Conservation (phyloP, 2,329 filamentous ascomycete species). For the Fusarium dimerum region DNA sequence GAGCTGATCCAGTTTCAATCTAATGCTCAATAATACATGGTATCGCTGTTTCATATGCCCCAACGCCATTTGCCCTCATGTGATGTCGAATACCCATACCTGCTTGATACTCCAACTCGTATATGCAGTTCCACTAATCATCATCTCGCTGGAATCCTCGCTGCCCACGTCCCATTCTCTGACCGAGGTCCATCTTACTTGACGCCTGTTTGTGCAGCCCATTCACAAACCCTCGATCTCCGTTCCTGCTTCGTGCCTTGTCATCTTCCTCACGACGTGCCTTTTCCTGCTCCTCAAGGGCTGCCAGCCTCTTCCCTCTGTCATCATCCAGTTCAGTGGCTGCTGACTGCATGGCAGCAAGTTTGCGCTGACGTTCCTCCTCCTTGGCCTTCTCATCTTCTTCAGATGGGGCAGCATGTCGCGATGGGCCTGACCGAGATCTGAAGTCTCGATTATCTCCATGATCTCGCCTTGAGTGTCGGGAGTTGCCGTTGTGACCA, state of each 20-base stretch:
- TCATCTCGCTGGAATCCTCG: conserved; percentile 50
- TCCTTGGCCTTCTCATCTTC: conserved; percentile 38
- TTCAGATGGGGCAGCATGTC: conserved; percentile 13
- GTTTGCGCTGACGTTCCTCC: conserved; percentile 64
- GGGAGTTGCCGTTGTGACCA: neutral
- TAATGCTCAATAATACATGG: neutral
- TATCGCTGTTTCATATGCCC: neutral
- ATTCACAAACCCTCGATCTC: conserved; percentile 65
- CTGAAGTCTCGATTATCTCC: conserved; percentile 6
- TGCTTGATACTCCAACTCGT: neutral
- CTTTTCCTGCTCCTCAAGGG: conserved; percentile 66
- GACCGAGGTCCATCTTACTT: conserved; percentile 51
- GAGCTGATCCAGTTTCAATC: neutral
- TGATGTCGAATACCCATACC: neutral
- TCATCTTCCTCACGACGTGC: conserved; percentile 68
- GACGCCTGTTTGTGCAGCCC: conserved; percentile 62
- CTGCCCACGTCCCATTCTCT: conserved; percentile 51
- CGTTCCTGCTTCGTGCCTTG: conserved; percentile 60
- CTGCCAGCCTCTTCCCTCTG: conserved; percentile 66
- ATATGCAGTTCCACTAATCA: conserved; percentile 30
- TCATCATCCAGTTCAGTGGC: conserved; percentile 71
- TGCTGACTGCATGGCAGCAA: conserved; percentile 73
- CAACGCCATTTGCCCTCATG: neutral
- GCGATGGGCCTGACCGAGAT: conserved; percentile 18
- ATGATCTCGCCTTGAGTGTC: conserved; percentile 8